Base-by-base conservation (phyloP, 2,329 filamentous ascomycete genomes). In the Septoria petroselini region DNA sequence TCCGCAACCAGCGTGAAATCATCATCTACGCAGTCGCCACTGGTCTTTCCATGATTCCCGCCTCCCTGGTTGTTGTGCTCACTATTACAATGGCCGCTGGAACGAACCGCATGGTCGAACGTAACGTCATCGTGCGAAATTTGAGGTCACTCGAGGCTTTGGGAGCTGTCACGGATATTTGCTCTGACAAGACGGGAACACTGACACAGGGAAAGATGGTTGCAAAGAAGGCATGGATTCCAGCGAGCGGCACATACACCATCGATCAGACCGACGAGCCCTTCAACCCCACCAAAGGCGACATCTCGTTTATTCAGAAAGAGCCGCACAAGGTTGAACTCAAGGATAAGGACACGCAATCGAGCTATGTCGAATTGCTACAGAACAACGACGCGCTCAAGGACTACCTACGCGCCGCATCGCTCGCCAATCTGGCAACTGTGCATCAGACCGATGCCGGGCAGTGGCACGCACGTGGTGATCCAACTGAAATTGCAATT, bases 401-500 rank as follows among this genome's bases (percentile, higher is more conserved):
- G 52, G 71, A 78, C 4, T 67, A 66, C 57, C 74, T 86, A 33
- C 78, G 82, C 47, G 76, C 84, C 19, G 80, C 82, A 4, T 79
- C 82, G 0, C 74, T 86, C 40, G 83, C 82, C 33, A 86, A 86
- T 58, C 70, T 86, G 17, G 82, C 83, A 2, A 76, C 76, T 27
- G 77, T 86, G 3, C 77, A 82, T 53, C 72, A 80, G 54, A 72
- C 71, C 38, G 71, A 80, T 11, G 72, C 76, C n/a, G 73, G 77
- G 21, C 69, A 75, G 45, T 86, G 83, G 83, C 74, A 79, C 48
- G 81, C 79, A 21, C 78, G 81, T 40, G 84, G 83, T 34, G 83
- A 85, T 57, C 82, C 82, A 0, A 87, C 84, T 1, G 85, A 88
- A 59, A 85, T 88, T 53, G 84, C 85, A 1, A 85, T 88, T 38